phyloP scores from a whole-genome alignment of 2,329 filamentous ascomycete genomes.

The Colletotrichum sp. region DNA sequence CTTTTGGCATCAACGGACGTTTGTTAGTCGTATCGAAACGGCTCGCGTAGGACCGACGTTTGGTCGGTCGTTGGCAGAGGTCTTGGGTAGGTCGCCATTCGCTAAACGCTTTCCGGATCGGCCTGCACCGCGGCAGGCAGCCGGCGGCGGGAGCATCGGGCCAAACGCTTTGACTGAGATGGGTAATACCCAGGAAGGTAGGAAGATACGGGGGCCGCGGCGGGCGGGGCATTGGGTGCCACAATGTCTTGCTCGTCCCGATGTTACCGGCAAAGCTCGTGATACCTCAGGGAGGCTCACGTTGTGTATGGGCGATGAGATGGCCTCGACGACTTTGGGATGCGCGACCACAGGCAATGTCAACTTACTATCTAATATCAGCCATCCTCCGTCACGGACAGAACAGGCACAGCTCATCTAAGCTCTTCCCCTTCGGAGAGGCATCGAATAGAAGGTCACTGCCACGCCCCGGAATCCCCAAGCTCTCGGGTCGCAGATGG shows the following conservation, averaged over 20 bases:
- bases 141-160: not conserved
- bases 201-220: not conserved
- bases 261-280: not conserved
- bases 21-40: not conserved
- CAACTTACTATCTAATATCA: not conserved
- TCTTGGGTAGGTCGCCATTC: not conserved
- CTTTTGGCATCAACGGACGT: not conserved
- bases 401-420: not conserved
- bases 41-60: not conserved
- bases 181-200: not conserved
- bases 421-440: not conserved
- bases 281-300: not conserved
- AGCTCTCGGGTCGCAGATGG: conserved; percentile 7
- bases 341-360: not conserved
- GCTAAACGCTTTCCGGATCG: not conserved
- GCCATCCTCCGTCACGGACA: not conserved
- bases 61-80: not conserved
- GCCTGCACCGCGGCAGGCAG: not conserved
- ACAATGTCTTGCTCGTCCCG: not conserved
- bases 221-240: not conserved
- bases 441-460: not conserved
- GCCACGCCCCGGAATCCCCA: conserved; percentile 2
- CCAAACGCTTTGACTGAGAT: not conserved
- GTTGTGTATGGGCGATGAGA: not conserved
- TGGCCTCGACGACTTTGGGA: not conserved